Evolutionary conservation across 768 basidiomycete genomes (phyloP).

Genomic region (Termitomyces sp.): DNA sequence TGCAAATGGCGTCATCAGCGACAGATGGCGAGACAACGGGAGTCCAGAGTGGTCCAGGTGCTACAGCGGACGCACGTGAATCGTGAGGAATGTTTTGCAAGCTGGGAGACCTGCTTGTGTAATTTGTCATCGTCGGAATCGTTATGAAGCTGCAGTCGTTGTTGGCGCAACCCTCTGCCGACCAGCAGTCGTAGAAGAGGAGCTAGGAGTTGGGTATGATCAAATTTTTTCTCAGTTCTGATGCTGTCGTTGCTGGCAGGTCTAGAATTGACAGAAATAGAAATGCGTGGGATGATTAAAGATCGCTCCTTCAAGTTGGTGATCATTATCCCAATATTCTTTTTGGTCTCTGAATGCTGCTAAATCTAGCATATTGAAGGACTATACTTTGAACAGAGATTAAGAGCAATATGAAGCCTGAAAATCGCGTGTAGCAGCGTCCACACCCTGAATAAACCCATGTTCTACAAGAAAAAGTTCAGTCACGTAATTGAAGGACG

Average conservation of each 20-base stretch:
- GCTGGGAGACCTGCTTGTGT: neutral
- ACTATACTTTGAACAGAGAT: neutral
- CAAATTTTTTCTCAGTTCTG: neutral
- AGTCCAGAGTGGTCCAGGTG: neutral
- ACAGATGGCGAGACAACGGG: neutral
- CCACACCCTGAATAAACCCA: slow-evolving; percentile 55
- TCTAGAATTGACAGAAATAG: neutral
- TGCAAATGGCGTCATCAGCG: neutral
- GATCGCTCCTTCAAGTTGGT: neutral
- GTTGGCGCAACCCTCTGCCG: neutral
- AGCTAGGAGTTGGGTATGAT: neutral
- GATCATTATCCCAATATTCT: neutral
- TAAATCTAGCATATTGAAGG: neutral
- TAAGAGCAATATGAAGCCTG: slow-evolving; percentile 22
- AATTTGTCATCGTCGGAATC: neutral
- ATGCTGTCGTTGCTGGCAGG: neutral
- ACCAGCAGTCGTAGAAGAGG: neutral
- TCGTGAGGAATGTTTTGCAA: slow-evolving; percentile 3
- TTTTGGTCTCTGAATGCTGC: neutral
- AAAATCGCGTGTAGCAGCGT: slow-evolving; percentile 36
- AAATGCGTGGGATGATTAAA: neutral
- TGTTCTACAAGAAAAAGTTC: slow-evolving; percentile 35
- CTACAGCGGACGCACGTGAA: slow-evolving; percentile 1
- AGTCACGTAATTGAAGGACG: neutral
- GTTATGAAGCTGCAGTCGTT: neutral